These are phyloP conservation scores for Gracilaria gracilis DNA, from an alignment of 23 red algal genomes.

Conservation along the genomic window DNA sequence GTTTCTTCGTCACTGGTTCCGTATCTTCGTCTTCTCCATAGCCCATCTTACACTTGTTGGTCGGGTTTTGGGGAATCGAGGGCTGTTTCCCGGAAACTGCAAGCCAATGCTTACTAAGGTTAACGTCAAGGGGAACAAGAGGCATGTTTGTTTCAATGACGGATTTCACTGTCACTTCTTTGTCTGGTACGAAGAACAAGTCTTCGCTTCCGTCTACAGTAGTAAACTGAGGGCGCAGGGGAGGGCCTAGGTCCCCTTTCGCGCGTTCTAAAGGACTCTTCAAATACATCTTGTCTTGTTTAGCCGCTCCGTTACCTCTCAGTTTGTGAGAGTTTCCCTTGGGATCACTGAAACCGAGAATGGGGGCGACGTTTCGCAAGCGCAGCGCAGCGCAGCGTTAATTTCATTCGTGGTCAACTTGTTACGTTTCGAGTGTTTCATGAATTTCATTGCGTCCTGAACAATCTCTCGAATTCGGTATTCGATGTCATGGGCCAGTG, in stretches of 20 bases:
- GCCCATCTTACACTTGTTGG: not conserved
- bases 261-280: not conserved
- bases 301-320: not conserved
- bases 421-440: constrained; percentile 91
- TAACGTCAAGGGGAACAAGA: constrained; percentile 70
- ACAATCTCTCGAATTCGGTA: constrained; percentile 94
- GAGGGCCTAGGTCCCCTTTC: not conserved
- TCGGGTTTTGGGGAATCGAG: constrained; percentile 84
- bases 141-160: constrained; percentile 75
- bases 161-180: constrained; percentile 68
- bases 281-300: not conserved
- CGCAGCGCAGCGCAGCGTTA: constrained; percentile 78
- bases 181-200: constrained; percentile 79
- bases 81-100: constrained; percentile 90
- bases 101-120: constrained; percentile 88
- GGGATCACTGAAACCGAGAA: constrained; percentile 71
- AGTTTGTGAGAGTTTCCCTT: not conserved
- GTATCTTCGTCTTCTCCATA: not conserved
- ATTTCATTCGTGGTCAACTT: constrained; percentile 78
- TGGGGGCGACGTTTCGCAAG: constrained; percentile 83
- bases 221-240: constrained; percentile 36
- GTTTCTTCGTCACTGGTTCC: not conserved
- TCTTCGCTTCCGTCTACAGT: constrained; percentile 49
- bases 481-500: constrained; percentile 86
- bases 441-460: constrained; percentile 96